Evolutionary conservation across 2,329 filamentous ascomycete species (phyloP).

Genomic region (Chalaropsis ovoidea): DNA sequence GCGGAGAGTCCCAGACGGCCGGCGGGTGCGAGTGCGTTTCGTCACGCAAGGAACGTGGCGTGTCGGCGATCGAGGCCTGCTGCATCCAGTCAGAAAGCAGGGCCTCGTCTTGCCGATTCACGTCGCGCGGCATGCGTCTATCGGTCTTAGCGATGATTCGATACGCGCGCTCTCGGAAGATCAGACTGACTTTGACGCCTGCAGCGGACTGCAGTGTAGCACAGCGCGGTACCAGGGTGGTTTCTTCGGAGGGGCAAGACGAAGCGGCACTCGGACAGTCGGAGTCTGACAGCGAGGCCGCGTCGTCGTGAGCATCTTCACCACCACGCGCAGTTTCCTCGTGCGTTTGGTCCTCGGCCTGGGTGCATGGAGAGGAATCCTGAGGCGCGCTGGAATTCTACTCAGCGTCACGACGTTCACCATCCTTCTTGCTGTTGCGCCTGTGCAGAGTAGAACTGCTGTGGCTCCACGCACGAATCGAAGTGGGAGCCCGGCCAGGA

Average conservation of each 20-base stretch:
- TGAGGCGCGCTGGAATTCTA: conserved; percentile 25
- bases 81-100: neutral
- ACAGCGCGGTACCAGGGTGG: neutral
- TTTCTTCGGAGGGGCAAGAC: conserved; percentile 6
- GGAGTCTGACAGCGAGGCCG: conserved; percentile 2
- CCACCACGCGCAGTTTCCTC: too few relatives aligned
- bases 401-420: conserved; percentile 25
- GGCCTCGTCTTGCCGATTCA: neutral
- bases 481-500: conserved; percentile 46
- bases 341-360: neutral
- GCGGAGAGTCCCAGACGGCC: neutral
- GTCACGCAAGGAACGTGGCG: neutral
- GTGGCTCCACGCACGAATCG: conserved; percentile 48
- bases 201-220: conserved; percentile 1
- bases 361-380: conserved; percentile 11
- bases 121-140: neutral
- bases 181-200: conserved; percentile 17
- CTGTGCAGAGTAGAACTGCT: conserved; percentile 26
- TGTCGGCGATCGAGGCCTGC: neutral
- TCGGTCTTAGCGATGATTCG: conserved; percentile 7
- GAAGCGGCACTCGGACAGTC: conserved; percentile 12
- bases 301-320: neutral
- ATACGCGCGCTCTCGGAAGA: neutral
- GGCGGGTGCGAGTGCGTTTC: neutral
- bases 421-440: conserved; percentile 22